Conservation (phyloP, 2,329 filamentous ascomycete genomes). For the Aspergillus caelatus region DNA sequence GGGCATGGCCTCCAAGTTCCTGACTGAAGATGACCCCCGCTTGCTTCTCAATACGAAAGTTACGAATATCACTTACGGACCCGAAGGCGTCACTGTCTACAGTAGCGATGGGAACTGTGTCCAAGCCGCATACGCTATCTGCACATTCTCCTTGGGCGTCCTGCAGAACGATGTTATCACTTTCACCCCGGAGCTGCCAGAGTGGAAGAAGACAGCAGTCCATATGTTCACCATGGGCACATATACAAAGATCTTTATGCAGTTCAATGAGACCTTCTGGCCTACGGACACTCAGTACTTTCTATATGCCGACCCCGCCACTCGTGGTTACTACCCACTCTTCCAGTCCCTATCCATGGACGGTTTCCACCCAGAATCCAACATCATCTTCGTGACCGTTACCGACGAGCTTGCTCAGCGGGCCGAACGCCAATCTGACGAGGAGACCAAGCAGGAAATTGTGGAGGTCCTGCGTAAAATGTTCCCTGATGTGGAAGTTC, state of each 20-base stretch:
- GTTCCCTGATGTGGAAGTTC: conserved; percentile 61
- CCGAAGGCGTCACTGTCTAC: conserved; percentile 56
- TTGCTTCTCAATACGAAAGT: conserved; percentile 64
- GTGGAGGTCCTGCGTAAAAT: conserved; percentile 62
- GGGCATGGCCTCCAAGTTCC: conserved; percentile 60
- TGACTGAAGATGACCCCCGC: conserved; percentile 57
- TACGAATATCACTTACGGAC: conserved; percentile 56
- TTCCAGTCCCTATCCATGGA: conserved; percentile 65
- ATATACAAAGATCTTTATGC: conserved; percentile 73
- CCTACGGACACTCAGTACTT: conserved; percentile 56
- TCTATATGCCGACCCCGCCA: conserved; percentile 54
- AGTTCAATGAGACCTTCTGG: conserved; percentile 71
- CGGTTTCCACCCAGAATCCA: conserved; percentile 62
- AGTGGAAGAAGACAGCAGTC: conserved; percentile 67
- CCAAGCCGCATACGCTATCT: conserved; percentile 63
- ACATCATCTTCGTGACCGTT: conserved; percentile 69
- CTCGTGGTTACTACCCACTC: conserved; percentile 59
- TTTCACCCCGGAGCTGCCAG: conserved; percentile 62
- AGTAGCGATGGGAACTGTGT: conserved; percentile 61
- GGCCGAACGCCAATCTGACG: conserved; percentile 62
- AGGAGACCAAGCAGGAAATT: conserved; percentile 59
- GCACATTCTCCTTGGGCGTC: conserved; percentile 69
- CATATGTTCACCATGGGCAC: conserved; percentile 69
- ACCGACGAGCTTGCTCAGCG: conserved; percentile 59
- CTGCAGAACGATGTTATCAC: conserved; percentile 62